phyloP scores from a whole-genome alignment of 192 early-diverging fungal species.

The Coemansia interrupta region DNA sequence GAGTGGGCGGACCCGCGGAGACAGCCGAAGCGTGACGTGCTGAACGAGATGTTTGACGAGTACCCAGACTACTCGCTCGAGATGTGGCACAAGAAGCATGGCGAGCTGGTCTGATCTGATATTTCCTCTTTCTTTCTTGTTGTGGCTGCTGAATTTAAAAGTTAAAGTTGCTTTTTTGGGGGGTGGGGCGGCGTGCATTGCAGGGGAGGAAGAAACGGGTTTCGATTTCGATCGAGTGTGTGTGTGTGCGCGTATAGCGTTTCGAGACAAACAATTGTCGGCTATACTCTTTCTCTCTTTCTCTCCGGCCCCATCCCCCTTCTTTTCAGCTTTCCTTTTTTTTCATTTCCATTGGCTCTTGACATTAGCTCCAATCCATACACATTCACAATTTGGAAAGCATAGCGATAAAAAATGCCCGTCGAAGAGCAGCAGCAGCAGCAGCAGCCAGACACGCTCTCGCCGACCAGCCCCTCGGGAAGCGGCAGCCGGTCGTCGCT shows the following conservation, averaged over 20 bases:
- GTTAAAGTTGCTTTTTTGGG: not conserved
- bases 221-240: not conserved
- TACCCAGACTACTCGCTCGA: conserved; percentile 56
- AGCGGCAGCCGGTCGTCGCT: conserved; percentile 30
- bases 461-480: conserved; percentile 6
- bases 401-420: not conserved
- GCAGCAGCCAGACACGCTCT: not conserved
- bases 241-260: not conserved
- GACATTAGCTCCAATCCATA: not conserved
- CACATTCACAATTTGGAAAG: not conserved
- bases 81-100: conserved; percentile 58
- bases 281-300: not conserved
- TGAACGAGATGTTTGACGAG: conserved; percentile 46
- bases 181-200: not conserved
- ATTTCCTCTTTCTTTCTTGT: not conserved
- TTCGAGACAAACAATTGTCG: not conserved
- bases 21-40: not conserved
- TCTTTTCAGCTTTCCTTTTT: not conserved
- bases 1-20: conserved; percentile 52
- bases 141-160: no score
- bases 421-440: not conserved
- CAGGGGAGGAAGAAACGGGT: not conserved
- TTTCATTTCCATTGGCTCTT: not conserved
- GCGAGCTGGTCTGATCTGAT: conserved; percentile 20
- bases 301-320: no score